These are phyloP conservation scores for Gloeostereum incarnatum DNA, from an alignment of 768 basidiomycete genomes.

Conservation along the genomic window DNA sequence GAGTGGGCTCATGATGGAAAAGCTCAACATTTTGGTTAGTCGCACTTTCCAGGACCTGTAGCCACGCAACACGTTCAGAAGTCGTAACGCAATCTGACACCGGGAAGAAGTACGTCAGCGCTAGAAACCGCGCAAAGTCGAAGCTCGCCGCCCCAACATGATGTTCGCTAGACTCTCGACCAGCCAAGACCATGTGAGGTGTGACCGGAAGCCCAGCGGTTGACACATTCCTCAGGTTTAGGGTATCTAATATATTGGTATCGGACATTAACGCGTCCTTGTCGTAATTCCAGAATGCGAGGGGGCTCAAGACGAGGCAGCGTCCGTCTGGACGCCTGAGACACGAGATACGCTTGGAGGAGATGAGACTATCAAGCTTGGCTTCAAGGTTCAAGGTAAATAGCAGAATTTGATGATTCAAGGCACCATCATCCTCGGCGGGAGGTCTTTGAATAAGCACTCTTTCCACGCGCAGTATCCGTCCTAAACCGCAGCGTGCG, in stretches of 20 bases:
- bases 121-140: conserved; percentile 63
- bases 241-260: conserved; percentile 45
- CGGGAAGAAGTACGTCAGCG: conserved; percentile 76
- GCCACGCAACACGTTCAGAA: conserved; percentile 56
- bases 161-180: conserved; percentile 48
- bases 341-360: conserved; percentile 36
- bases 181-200: conserved; percentile 70
- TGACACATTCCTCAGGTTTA: conserved; percentile 46
- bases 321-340: conserved; percentile 38
- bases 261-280: conserved; percentile 42
- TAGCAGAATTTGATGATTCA: conserved; percentile 53
- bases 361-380: conserved; percentile 35
- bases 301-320: conserved; percentile 68
- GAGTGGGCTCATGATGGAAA: conserved; percentile 25
- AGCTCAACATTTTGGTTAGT: conserved; percentile 20
- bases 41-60: conserved; percentile 35
- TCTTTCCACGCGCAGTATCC: conserved; percentile 69
- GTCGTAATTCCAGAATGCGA: conserved; percentile 69
- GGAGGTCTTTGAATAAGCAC: conserved; percentile 56
- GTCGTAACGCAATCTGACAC: conserved; percentile 61
- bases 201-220: conserved; percentile 58
- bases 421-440: conserved; percentile 36
- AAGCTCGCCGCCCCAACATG: conserved; percentile 37
- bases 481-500: conserved; percentile 60
- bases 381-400: conserved; percentile 59